Evolutionary conservation across 345 rosid species (phyloP), one percentile per base, ranked within the genome.

Genomic region (Arabis hirsuta): DNA sequence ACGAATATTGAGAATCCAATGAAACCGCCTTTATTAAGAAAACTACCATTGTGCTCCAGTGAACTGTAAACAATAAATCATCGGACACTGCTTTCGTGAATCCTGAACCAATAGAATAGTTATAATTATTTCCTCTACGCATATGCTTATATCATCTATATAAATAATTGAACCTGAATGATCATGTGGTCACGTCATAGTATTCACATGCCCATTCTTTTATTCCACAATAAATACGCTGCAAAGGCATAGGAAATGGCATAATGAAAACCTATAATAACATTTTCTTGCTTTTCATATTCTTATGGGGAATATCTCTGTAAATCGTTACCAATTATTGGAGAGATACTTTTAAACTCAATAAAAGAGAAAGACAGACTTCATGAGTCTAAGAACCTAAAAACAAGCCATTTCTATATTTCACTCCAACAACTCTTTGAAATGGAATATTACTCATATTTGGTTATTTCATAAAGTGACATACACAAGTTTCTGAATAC

Each of bases 151-250:
- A 55, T 43, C 62, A 67, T 67, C 29, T 27, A 12, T 14, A 12
- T 11, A 55, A 48, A 68, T 56, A 20, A 69, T 9, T 57, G 65
- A 26, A 69, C 38, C 65, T 46, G 57, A 57, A 47, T 34, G 10
- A 57, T 57, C 57, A 69, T 56, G 47, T 56, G 65, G 38, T 56
- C 38, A 46, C 65, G 46, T 57, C 55, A 47, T 46, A 47, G 39
- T 16, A 20, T 57, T 57, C 73, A 57, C 73, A 47, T 69, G 73
- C 47, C 48, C 56, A 46, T 31, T 56, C 14, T 44, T 27, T 68
- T 31, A 46, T 44, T 31, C 9, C 12, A 56, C 65, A 45, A 22
- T 22, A 32, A 55, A 46, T 27, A 59, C 14, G 36, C 55, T 22
- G 55, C 55, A 31, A 46, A 19, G 9, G n/a, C 47, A 31, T 44